Evolutionary conservation across 768 basidiomycete genomes (phyloP), one percentile per base, ranked within the genome.

Genomic region (Lentinula raphanica): DNA sequence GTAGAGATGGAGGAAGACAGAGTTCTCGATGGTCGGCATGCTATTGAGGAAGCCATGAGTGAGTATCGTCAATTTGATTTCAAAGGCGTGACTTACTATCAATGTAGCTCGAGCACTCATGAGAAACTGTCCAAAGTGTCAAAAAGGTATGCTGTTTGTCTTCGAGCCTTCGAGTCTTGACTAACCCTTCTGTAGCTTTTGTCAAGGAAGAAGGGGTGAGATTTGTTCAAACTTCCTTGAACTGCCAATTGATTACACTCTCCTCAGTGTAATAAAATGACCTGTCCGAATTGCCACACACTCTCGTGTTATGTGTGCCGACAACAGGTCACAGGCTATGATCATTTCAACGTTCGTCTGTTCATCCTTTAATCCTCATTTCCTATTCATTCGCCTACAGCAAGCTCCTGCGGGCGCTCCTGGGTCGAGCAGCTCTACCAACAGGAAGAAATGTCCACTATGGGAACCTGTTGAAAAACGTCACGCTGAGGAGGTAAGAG

Each of bases 21-120:
- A 60, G 80, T 83, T 49, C 69, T 94, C 15, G 85, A 92, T 69
- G 85, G 81, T 12, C 79, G 85, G 56, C 93, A 95, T 72, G 69
- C 79, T 1, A 78, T 97, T 28, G 94, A 97, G 67, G 94, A 97
- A 66, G 94, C 94, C 2, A 97, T 97, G 94, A 92, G 91, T 89
- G 66, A 8, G 79, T 72, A 6, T 54, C 53, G 32, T 54, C 8
- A 40, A 38, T 36, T 40, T 36, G 8, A 5, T 50, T 12, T 39
- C 12, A 13, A 32, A 36, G 5, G 21, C 6, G 13, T 12, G 11
- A 13, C 49, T 32, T 15, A 5, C 17, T 25, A 15, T 28, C 12
- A 29, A 46, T 59, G 11, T 56, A 91, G 90, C 90, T 32, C 78
- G 79, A 44, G 94, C 94, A 3, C 74, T 95, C 12, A 89, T 93